These are phyloP conservation scores for Phaffomyces antillensis DNA, from an alignment of 805 yeast species.

Conservation along the genomic window DNA sequence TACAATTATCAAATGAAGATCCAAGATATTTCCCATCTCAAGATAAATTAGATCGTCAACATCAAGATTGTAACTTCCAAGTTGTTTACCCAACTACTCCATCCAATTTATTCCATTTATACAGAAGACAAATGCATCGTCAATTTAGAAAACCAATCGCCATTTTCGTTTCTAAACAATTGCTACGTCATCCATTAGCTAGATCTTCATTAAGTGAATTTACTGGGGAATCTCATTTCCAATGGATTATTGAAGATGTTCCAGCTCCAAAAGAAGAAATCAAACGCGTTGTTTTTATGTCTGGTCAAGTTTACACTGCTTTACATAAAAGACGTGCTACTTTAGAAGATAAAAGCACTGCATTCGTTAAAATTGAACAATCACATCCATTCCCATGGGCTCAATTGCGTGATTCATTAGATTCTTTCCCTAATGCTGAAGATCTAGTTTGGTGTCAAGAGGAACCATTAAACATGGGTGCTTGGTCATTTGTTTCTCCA, in stretches of 20 bases:
- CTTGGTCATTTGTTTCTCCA: slow-evolving; percentile 74
- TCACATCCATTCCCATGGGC: slow-evolving; percentile 98
- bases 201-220: slow-evolving; percentile 79
- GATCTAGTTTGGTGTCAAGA: slow-evolving; percentile 98
- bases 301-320: slow-evolving; percentile 95
- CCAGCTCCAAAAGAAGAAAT: slow-evolving; percentile 74
- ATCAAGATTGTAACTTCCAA: slow-evolving; percentile 98
- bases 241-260: slow-evolving; percentile 91
- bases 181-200: slow-evolving; percentile 96
- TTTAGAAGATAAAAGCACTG: slow-evolving; percentile 72
- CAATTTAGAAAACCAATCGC: slow-evolving; percentile 93
- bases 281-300: slow-evolving; percentile 74
- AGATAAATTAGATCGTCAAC: slow-evolving; percentile 90
- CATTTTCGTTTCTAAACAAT: slow-evolving; percentile 83
- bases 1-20: slow-evolving; percentile 94
- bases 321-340: slow-evolving; percentile 83
- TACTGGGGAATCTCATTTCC: slow-evolving; percentile 86
- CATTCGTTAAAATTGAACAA: slow-evolving; percentile 87
- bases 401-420: slow-evolving; percentile 77
- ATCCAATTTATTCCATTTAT: slow-evolving; percentile 88
- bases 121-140: slow-evolving; percentile 99
- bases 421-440: slow-evolving; percentile 71
- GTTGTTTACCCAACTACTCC: slow-evolving; percentile 98
- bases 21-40: slow-evolving; percentile 87
- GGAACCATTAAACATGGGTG: slow-evolving; percentile 97